Evolutionary conservation across 169 alveolate genomes (phyloP), one percentile per base, ranked within the genome.

Genomic region (Plasmodium gaboni): DNA sequence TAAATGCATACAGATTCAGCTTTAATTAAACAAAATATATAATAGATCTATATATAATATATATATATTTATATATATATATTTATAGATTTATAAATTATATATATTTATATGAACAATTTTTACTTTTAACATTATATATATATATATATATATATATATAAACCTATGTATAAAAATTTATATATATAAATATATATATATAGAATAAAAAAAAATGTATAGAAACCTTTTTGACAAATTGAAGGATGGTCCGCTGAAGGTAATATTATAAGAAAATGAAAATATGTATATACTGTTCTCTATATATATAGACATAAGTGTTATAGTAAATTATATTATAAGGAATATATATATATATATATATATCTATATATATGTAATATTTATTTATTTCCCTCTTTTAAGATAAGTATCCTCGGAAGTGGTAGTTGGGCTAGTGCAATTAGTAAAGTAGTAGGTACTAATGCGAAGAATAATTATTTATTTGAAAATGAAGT

Each of bases 341-440:
- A 50, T 50, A 4, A n/a, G 59, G 59, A 1, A 50, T 50, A 50
- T 50, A 50, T 50, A 50, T n/a, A 10, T n/a, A 50, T 50, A 50
- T 50, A 50, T 50, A n/a, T 4, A 50, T 50, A 50, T 50, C 0
- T 4, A 50, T 1, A 12, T 28, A 71, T 73, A 32, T 19, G 17
- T 15, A n/a, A 42, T 12, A 48, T 24, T 67, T 24, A 2, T 51
- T 32, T 6, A 17, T 51, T n/a, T 60, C 9, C 48, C 12, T 60
- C 15, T 46, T 1, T 12, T 44, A 42, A 93, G 98, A 95, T 96
- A 53, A 76, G 95, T 59, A 93, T 96, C 2, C 86, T 96, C 60
- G 98, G 97, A 57, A 92, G 98, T 57, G 98, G 98, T 8, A 95
- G 92, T 74, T 96, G 98, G 98, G 98, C 97, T 5, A 91, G 96